Evolutionary conservation across 495 filamentous ascomycete species (phyloP).

Genomic region (Neurospora sp.): DNA sequence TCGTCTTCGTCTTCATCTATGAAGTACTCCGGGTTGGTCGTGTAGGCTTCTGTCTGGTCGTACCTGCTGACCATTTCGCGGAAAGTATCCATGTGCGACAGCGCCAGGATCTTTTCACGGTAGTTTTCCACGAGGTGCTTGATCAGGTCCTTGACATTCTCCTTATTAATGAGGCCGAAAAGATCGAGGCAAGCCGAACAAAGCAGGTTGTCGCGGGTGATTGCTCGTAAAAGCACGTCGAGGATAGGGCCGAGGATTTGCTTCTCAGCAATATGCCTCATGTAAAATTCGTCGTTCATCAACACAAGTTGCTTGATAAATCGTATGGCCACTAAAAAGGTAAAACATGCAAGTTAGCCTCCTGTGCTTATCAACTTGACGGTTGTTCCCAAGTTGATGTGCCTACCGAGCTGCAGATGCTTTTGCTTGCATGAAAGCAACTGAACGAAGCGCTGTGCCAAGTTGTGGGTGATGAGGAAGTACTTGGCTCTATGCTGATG

Average conservation of each 20-base stretch:
- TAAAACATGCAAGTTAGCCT: slow-evolving; percentile 1
- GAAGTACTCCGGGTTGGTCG: slow-evolving; percentile 43
- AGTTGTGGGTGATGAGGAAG: slow-evolving; percentile 72
- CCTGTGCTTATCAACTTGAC: background rate
- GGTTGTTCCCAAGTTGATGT: slow-evolving; percentile 3
- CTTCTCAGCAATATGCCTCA: slow-evolving; percentile 74
- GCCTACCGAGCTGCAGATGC: slow-evolving; percentile 79
- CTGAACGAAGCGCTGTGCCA: slow-evolving; percentile 73
- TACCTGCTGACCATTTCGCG: slow-evolving; percentile 62
- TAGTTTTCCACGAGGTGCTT: slow-evolving; percentile 82
- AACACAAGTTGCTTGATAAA: slow-evolving; percentile 86
- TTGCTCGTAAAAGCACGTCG: slow-evolving; percentile 76
- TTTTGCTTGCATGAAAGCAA: slow-evolving; percentile 81
- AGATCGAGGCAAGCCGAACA: slow-evolving; percentile 95
- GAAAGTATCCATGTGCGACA: slow-evolving; percentile 85
- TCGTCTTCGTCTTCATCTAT: slow-evolving; percentile 40
- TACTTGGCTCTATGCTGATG: slow-evolving; percentile 79
- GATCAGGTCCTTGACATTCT: slow-evolving; percentile 73
- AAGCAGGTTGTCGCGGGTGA: slow-evolving; percentile 91
- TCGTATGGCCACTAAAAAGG: slow-evolving; percentile 65
- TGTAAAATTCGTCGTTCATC: slow-evolving; percentile 86
- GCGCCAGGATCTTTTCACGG: slow-evolving; percentile 64
- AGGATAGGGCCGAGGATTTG: slow-evolving; percentile 81
- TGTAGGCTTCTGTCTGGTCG: slow-evolving; percentile 69
- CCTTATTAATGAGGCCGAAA: slow-evolving; percentile 82